A percentile compares a stretch with the other conserved stretches of the same genome.
Conservation (phyloP, 345 rosid genomes). For the Bruguiera gymnorhiza region DNA sequence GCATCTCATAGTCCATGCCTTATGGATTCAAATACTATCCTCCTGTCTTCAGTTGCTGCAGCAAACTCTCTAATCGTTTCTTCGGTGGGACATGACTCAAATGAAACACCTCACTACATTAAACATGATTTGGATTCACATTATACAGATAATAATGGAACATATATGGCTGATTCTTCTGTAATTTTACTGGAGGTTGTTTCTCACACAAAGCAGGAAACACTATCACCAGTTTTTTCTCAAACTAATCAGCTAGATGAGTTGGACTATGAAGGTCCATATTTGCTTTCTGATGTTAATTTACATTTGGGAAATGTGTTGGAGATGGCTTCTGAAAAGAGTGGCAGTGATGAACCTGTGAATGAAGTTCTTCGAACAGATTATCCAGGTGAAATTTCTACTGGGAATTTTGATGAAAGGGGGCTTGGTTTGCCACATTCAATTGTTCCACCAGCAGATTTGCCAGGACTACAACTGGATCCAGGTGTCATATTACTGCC, state of each 20-base stretch:
- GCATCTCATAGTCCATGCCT: constrained; percentile 33
- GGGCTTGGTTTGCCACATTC: constrained; percentile 24
- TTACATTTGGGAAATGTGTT: constrained; percentile 26
- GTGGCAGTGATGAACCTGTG: constrained; percentile 20
- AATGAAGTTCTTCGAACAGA: constrained; percentile 30
- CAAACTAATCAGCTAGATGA: constrained; percentile 21
- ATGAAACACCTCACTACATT: constrained; percentile 25
- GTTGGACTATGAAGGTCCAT: constrained; percentile 30
- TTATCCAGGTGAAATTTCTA: constrained; percentile 22
- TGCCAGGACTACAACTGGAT: constrained; percentile 30
- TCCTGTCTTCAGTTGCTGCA: constrained; percentile 28
- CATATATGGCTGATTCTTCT: constrained; percentile 31
- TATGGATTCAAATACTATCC: constrained; percentile 34
- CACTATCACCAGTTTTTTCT: constrained; percentile 18
- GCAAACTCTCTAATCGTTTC: constrained; percentile 15
- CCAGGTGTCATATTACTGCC: constrained; percentile 17
- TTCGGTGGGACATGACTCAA: constrained; percentile 28
- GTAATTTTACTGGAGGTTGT: constrained; percentile 11
- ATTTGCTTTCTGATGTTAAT: constrained; percentile 26
- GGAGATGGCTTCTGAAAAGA: constrained; percentile 36
- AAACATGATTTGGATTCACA: constrained; percentile 22
- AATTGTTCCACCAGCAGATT: constrained; percentile 23
- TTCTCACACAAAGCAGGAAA: constrained; percentile 23
- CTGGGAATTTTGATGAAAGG: constrained; percentile 18
- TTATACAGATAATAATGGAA: constrained; percentile 20